These are phyloP conservation scores for Myxozyma kluyveri DNA, from an alignment of 805 yeast genomes.

Conservation along the genomic window DNA sequence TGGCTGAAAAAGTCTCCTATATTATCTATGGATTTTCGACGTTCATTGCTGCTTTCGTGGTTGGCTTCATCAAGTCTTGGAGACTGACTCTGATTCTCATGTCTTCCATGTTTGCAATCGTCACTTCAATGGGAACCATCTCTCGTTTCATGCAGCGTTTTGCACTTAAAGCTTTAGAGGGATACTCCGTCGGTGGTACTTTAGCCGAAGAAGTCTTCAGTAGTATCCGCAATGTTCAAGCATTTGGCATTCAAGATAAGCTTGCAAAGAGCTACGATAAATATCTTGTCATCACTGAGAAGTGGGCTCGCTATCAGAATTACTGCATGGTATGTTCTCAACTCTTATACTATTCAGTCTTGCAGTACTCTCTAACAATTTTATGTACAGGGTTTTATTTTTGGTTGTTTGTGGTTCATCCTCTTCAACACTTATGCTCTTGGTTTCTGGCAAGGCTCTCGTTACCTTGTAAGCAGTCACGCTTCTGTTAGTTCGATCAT, in stretches of 20 bases:
- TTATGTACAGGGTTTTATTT: conserved; percentile 36
- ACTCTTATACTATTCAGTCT: neutral
- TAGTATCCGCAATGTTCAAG: conserved; percentile 44
- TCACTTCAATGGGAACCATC: conserved; percentile 34
- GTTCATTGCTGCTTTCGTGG: conserved; percentile 32
- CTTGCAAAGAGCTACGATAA: conserved; percentile 38
- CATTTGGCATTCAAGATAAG: conserved; percentile 42
- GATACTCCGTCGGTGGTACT: conserved; percentile 30
- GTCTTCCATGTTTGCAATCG: conserved; percentile 38
- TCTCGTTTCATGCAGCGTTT: conserved; percentile 33
- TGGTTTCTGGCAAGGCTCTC: conserved; percentile 47
- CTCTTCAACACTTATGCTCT: conserved; percentile 68
- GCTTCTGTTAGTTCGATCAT: conserved; percentile 38
- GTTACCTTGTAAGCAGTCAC: conserved; percentile 38
- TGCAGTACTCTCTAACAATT: neutral
- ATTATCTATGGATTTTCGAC: conserved; percentile 40
- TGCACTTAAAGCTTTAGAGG: conserved; percentile 11
- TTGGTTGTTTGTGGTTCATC: conserved; percentile 43
- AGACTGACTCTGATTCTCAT: conserved; percentile 40
- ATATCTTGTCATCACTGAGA: conserved; percentile 33
- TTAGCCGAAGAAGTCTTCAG: conserved; percentile 45
- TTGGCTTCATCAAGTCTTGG: conserved; percentile 42
- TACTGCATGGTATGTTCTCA: conserved; percentile 28
- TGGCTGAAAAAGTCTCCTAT: conserved; percentile 43
- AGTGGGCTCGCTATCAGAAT: conserved; percentile 25